phyloP scores from a whole-genome alignment of 2,329 filamentous ascomycete species.

The Exserohilum turcica region DNA sequence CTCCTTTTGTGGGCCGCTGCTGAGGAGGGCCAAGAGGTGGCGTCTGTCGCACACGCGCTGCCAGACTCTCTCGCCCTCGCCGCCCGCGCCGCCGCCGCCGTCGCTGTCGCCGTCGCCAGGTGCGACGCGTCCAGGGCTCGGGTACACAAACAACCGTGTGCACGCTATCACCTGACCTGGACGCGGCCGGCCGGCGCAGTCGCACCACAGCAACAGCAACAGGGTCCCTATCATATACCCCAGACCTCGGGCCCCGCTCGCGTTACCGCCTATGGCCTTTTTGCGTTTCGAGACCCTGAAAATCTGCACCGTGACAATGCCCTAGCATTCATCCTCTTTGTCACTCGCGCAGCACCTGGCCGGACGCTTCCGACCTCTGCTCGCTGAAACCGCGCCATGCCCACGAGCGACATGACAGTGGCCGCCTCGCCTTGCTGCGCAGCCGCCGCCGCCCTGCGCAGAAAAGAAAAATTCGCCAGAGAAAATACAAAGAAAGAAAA shows the following conservation, averaged over 20 bases:
- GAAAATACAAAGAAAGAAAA: slow-evolving; percentile 1
- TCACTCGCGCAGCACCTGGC: slow-evolving; percentile 22
- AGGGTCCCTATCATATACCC: slow-evolving; percentile 18
- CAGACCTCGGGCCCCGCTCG: slow-evolving; percentile 29
- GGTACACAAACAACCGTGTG: slow-evolving; percentile 42
- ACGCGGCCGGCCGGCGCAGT: not conserved
- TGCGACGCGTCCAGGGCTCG: slow-evolving; percentile 36
- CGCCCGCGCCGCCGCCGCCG: too few relatives aligned
- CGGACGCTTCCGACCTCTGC: slow-evolving; percentile 21
- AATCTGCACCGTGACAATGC: slow-evolving; percentile 28
- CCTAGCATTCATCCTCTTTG: slow-evolving; percentile 24
- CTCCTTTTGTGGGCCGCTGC: slow-evolving; percentile 38
- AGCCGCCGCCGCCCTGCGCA: too few relatives aligned
- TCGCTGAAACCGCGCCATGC: not conserved
- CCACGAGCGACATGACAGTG: slow-evolving; percentile 11
- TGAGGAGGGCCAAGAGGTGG: slow-evolving; percentile 34
- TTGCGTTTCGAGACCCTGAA: slow-evolving; percentile 41
- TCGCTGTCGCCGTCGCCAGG: too few relatives aligned
- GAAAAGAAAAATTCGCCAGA: not conserved
- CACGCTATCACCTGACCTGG: slow-evolving; percentile 43
- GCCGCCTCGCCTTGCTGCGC: not conserved
- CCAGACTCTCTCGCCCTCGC: too few relatives aligned
- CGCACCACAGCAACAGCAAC: slow-evolving; percentile 16
- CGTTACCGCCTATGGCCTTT: slow-evolving; percentile 32
- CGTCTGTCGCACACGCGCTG: slow-evolving; percentile 34